Evolutionary conservation across 305 asterid genomes (phyloP).

Genomic region (Withania somnifera): DNA sequence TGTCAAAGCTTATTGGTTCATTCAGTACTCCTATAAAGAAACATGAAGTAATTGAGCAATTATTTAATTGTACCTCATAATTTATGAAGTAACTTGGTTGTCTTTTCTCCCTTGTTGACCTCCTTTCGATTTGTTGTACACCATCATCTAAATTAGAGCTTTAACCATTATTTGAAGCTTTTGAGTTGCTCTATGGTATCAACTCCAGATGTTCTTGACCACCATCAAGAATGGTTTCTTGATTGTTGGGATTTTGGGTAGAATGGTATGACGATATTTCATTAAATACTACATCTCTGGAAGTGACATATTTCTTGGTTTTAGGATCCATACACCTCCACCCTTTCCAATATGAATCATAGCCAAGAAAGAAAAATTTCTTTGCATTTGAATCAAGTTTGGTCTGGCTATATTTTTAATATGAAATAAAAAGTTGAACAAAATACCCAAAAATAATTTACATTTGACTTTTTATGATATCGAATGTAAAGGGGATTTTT

Average conservation of each 20-base stretch:
- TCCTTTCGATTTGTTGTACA: neutral
- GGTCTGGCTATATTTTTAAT: neutral
- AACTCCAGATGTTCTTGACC: neutral
- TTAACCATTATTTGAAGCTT: neutral
- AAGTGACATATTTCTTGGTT: constrained; percentile 2
- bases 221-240: neutral
- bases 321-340: constrained; percentile 10
- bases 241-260: neutral
- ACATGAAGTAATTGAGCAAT: neutral
- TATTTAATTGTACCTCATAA: neutral
- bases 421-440: neutral
- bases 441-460: constrained; percentile 6
- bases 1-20: neutral
- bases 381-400: constrained; percentile 12
- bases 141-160: neutral
- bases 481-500: neutral
- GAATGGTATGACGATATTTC: too few species aligned
- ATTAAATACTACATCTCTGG: constrained; percentile 5
- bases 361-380: neutral
- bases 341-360: neutral
- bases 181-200: neutral
- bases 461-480: constrained; percentile 4
- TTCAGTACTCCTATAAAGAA: neutral
- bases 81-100: neutral
- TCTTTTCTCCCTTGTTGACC: neutral